A percentile compares a stretch with the other conserved stretches of the same genome.
These are phyloP conservation scores for Glycine tomentella DNA, from an alignment of 306 rosid species.

Conservation along the genomic window DNA sequence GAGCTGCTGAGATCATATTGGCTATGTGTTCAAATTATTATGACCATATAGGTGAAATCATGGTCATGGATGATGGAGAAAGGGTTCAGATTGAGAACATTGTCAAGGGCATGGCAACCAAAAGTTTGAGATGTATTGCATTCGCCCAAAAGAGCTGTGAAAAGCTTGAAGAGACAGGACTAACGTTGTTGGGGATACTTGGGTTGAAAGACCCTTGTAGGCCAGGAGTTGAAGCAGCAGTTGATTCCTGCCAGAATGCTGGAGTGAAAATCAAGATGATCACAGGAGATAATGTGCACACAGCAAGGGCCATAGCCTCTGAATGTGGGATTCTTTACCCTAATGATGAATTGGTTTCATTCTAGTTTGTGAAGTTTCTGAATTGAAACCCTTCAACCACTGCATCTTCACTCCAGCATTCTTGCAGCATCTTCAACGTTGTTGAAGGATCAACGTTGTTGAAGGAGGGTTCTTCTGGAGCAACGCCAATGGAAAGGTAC, in stretches of 20 bases:
- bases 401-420: too few relatives aligned
- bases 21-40: background rate
- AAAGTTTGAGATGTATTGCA: conserved; percentile 15
- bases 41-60: background rate
- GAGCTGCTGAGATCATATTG: conserved; percentile 21
- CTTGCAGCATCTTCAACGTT: too few relatives aligned
- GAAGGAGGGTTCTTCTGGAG: background rate
- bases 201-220: conserved; percentile 21
- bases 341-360: background rate
- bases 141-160: background rate
- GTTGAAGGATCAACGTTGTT: background rate
- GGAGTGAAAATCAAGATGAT: conserved; percentile 13
- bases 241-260: conserved; percentile 1
- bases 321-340: conserved; percentile 3
- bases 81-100: conserved; percentile 12
- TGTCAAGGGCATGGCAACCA: conserved; percentile 2
- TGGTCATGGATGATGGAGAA: background rate
- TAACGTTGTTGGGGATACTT: conserved; percentile 4
- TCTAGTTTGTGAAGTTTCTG: too few relatives aligned
- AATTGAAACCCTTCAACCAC: too few relatives aligned
- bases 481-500: background rate
- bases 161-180: conserved; percentile 9
- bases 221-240: conserved; percentile 16
- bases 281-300: conserved; percentile 14
- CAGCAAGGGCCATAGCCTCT: conserved; percentile 13